Evolutionary conservation across 176 grass and related monocot genomes (phyloP), one percentile per base, ranked within the genome.

Genomic region (Bromus sterilis): DNA sequence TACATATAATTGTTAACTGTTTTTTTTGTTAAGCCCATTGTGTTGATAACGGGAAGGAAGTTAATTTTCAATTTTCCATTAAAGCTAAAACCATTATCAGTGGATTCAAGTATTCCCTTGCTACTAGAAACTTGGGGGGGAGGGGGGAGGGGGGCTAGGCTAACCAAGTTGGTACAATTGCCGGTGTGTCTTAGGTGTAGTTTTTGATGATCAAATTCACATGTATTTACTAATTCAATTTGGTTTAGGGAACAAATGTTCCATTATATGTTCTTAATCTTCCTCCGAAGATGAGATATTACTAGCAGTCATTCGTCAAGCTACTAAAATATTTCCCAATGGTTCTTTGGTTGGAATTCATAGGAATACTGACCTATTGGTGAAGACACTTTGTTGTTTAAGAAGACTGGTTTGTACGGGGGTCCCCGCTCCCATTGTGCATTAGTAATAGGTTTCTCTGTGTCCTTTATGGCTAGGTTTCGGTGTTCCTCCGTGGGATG

Each of bases 1-100:
- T 79, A 61, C 24, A 80, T 43, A 11, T 51, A 44, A 55, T 39
- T 58, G 65, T 82, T 85, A 79, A 92, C 42, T 80, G 39, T 40
- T 86, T 4, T 30, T 56, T 71, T 63, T 68, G 48, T 78, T 85
- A 32, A 61, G 84, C 78, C 25, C 77, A 98, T 92, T 98, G 90
- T 78, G 95, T 98, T 9, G 95, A 98, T 80, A 94, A 94, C 51
- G 95, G 95, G 56, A 98, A 98, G 85, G 95, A 98, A 82, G 95
- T 98, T 30, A 94, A 98, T 86, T 84, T 98, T 71, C 95, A 94
- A 98, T 98, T 94, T n/a, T n/a, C n/a, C n/a, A n/a, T n/a, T n/a
- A n/a, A n/a, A n/a, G n/a, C n/a, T n/a, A n/a, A n/a, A n/a, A 98
- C 95, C 40, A 56, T 98, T 59, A 98, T 92, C 24, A 98, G 92